A percentile compares a stretch with the other conserved stretches of the same genome.
phyloP scores from a whole-genome alignment of 2,329 filamentous ascomycete genomes.

The Xenoacremonium recifei region DNA sequence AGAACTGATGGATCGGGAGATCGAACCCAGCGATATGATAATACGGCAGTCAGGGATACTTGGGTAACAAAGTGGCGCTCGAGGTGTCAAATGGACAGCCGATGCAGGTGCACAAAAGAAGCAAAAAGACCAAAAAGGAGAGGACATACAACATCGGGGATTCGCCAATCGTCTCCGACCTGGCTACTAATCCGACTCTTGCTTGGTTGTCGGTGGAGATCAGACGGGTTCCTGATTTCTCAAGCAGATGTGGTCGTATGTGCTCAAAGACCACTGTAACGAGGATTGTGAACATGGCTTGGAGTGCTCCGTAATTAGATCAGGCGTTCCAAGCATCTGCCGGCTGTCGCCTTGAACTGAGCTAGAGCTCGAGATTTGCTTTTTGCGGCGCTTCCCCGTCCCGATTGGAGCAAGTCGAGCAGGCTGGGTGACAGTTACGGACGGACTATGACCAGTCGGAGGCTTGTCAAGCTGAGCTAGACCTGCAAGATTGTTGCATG shows the following conservation, averaged over 20 bases:
- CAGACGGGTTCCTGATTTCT: neutral
- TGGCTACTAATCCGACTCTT: neutral
- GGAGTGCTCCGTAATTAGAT: too few species aligned
- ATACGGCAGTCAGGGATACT: too few species aligned
- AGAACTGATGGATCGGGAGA: too few species aligned
- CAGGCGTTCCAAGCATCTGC: constrained; percentile 5
- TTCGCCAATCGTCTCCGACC: constrained; percentile 1
- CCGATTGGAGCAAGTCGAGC: constrained; percentile 19
- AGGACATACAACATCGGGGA: neutral
- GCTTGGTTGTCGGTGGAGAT: neutral
- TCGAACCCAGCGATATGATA: too few species aligned
- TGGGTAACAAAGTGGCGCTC: too few species aligned
- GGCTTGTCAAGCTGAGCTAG: constrained; percentile 2
- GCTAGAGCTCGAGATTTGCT: constrained; percentile 13
- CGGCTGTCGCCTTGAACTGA: neutral
- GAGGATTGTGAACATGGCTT: too few species aligned
- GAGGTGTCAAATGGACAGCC: too few species aligned
- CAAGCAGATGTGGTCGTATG: neutral
- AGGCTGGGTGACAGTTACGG: constrained; percentile 8
- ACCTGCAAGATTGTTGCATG: constrained; percentile 10
- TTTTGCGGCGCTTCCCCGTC: constrained; percentile 26
- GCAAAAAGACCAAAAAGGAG: neutral
- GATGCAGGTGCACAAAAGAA: too few species aligned
- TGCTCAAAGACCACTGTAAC: too few species aligned
- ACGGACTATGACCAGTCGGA: constrained; percentile 4